Percentiles rank a stretch among this genome's conserved stretches.
Conservation (phyloP, 305 asterid species). For the Fraxinus baroniana region DNA sequence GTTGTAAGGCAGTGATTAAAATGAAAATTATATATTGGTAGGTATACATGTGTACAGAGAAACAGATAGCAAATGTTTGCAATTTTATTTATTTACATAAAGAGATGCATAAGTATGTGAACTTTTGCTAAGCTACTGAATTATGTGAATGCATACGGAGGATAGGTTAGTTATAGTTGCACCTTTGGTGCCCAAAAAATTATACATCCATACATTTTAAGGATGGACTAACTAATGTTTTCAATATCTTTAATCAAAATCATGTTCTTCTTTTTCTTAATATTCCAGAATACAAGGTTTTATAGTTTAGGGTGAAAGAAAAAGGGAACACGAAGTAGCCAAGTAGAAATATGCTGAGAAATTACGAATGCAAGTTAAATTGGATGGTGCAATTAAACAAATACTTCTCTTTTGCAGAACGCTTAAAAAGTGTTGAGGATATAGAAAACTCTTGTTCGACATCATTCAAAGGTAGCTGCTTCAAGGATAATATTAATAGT, state of each 20-base stretch:
- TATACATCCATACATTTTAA: not conserved
- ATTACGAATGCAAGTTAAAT: constrained; percentile 2
- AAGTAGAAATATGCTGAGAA: not conserved
- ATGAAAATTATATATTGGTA: not conserved
- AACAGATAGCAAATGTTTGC: not conserved
- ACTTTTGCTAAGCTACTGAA: not conserved
- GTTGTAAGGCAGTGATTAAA: not conserved
- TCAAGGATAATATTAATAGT: constrained; percentile 59
- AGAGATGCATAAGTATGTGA: not conserved
- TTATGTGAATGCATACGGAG: not conserved
- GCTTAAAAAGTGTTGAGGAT: constrained; percentile 31
- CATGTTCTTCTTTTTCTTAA: not conserved
- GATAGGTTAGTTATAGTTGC: not conserved
- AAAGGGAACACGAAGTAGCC: not conserved
- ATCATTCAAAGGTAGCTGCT: constrained; percentile 41
- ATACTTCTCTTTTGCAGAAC: constrained; percentile 37
- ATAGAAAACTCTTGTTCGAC: constrained; percentile 34
- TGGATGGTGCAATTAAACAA: constrained; percentile 16
- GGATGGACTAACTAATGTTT: not conserved
- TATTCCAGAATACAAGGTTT: not conserved
- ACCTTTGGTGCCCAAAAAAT: not conserved
- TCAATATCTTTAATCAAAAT: not conserved
- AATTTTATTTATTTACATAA: not conserved
- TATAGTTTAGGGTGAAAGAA: not conserved
- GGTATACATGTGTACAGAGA: not conserved